These are phyloP conservation scores for Saccharomycopsis guyanensis DNA, from an alignment of 805 yeast species.

Conservation along the genomic window DNA sequence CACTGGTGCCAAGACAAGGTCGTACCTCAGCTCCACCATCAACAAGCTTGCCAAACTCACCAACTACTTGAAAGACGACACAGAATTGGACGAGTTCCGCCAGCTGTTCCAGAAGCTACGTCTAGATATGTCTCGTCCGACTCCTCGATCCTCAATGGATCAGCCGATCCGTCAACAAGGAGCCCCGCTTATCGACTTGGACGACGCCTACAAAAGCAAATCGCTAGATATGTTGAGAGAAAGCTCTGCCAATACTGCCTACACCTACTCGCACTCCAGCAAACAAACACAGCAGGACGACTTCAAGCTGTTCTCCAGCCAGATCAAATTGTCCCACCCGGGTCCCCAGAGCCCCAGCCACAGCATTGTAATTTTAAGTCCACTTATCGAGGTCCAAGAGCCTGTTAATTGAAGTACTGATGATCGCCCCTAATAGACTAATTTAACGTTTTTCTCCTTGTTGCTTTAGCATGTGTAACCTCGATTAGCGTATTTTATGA, in stretches of 20 bases:
- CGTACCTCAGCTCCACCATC: conserved; percentile 14
- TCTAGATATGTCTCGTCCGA: conserved; percentile 19
- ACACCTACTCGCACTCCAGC: too few species aligned
- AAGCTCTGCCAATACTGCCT: neutral
- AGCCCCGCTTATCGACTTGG: neutral
- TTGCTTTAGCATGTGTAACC: too few species aligned
- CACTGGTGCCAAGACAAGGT: conserved; percentile 4
- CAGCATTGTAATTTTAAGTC: neutral
- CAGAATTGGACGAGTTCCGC: conserved; percentile 17
- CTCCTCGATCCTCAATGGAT: conserved; percentile 20
- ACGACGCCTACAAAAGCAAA: neutral
- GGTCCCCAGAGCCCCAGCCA: too few species aligned
- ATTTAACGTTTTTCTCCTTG: too few species aligned
- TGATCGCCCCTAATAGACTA: too few species aligned
- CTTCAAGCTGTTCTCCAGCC: conserved; percentile 9
- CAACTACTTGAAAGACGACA: conserved; percentile 17
- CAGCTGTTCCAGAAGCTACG: conserved; percentile 19
- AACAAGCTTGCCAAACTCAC: conserved; percentile 17
- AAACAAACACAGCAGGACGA: conserved; percentile 9
- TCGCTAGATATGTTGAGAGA: neutral
- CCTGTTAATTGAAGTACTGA: too few species aligned
- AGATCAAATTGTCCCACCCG: neutral
- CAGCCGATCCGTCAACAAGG: too few species aligned
- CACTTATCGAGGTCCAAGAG: conserved; percentile 19
- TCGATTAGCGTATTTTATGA: too few species aligned